These are phyloP conservation scores for Verticillium tricorpus DNA, from an alignment of 2,329 filamentous ascomycete species.

Conservation along the genomic window DNA sequence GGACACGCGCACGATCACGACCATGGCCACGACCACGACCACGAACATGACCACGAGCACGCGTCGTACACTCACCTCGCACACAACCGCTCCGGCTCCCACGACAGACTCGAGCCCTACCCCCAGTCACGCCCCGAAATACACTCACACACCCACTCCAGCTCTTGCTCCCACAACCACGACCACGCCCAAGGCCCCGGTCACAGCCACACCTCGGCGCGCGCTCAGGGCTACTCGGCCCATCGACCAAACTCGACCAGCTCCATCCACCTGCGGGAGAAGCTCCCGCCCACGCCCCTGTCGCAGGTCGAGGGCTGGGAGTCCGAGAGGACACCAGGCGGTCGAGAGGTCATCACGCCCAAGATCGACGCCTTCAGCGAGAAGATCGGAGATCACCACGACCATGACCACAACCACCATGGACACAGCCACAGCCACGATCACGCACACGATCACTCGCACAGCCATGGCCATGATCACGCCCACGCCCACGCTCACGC, in stretches of 20 bases:
- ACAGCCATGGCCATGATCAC: constrained; percentile 23
- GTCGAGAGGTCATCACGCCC: constrained; percentile 33
- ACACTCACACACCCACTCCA: constrained; percentile 24
- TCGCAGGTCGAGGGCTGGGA: constrained; percentile 35
- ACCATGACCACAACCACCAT: constrained; percentile 19
- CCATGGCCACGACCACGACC: constrained; percentile 20
- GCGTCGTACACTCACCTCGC: not conserved
- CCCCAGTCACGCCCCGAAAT: constrained; percentile 3
- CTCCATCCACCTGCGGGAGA: constrained; percentile 19
- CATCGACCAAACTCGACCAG: not conserved
- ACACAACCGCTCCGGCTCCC: constrained; percentile 4
- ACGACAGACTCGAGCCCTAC: constrained; percentile 17
- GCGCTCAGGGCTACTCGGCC: not conserved
- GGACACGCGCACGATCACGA: constrained; percentile 26
- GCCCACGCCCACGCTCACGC: constrained; percentile 20
- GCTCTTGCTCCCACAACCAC: constrained; percentile 20
- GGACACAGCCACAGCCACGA: constrained; percentile 18
- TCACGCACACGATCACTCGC: constrained; percentile 18
- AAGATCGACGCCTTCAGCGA: constrained; percentile 8
- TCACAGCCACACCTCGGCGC: constrained; percentile 7
- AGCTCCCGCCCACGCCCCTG: constrained; percentile 24
- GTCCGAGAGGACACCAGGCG: constrained; percentile 33
- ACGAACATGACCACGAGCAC: constrained; percentile 17
- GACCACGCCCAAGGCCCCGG: constrained; percentile 15
- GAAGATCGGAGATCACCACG: constrained; percentile 14